These are phyloP conservation scores for Tardiomyces depauwii DNA, from an alignment of 1,139 yeast species.

Conservation along the genomic window DNA sequence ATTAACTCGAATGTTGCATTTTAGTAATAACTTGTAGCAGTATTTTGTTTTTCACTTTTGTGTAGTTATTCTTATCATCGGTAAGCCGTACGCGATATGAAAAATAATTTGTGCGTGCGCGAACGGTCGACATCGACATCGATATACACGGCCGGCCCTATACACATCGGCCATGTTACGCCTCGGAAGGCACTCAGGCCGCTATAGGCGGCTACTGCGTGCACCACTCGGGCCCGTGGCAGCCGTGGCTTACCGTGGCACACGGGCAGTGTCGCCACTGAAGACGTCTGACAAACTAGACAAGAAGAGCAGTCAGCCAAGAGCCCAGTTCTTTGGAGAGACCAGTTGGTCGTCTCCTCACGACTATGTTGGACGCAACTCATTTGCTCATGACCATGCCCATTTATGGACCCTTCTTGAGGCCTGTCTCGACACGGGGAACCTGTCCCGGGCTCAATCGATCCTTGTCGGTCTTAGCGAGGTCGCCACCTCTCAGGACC, in stretches of 20 bases:
- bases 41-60: no score
- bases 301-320: neutral
- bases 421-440: slow-evolving; percentile 62
- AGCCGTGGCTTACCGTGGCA: no score
- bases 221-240: neutral
- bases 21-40: no score
- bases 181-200: neutral
- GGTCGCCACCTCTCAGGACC: slow-evolving; percentile 27
- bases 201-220: neutral
- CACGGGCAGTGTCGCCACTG: neutral
- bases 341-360: slow-evolving; percentile 24
- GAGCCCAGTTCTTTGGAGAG: neutral
- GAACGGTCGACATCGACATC: no score
- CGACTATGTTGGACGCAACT: slow-evolving; percentile 20
- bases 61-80: no score
- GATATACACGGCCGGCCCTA: no score
- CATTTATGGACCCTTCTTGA: slow-evolving; percentile 71
- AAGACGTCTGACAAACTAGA: neutral
- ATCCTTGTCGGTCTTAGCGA: slow-evolving; percentile 49
- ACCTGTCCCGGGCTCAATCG: slow-evolving; percentile 60
- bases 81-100: no score
- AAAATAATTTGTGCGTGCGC: no score
- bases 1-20: no score
- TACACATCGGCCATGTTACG: neutral
- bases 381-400: slow-evolving; percentile 36